phyloP scores from a whole-genome alignment of 2,329 filamentous ascomycete species.

The Fusarium mundagurra region DNA sequence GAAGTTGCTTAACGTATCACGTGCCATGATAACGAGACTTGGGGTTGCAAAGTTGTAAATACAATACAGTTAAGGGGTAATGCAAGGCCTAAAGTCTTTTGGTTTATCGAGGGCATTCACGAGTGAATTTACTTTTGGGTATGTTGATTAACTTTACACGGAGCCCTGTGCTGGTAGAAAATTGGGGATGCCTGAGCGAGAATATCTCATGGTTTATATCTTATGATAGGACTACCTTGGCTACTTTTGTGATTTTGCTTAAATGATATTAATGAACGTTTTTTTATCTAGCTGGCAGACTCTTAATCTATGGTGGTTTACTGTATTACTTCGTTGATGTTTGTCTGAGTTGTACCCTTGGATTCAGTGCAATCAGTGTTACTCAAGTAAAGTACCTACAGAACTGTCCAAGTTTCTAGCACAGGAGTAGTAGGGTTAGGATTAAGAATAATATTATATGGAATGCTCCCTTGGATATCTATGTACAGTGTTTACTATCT shows the following conservation, averaged over 20 bases:
- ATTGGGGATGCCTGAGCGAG: not conserved
- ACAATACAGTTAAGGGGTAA: not conserved
- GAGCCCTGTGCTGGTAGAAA: not conserved
- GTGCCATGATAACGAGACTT: conserved; percentile 3
- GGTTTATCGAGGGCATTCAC: not conserved
- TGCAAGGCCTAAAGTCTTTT: not conserved
- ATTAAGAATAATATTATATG: too few species aligned
- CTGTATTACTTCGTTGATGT: not conserved
- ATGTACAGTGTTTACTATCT: too few species aligned
- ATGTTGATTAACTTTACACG: not conserved
- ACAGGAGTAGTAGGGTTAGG: too few species aligned
- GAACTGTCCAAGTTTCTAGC: not conserved
- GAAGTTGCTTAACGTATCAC: conserved; percentile 22
- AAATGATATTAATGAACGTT: not conserved
- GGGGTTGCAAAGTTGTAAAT: not conserved
- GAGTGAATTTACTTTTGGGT: not conserved
- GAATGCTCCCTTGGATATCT: too few species aligned
- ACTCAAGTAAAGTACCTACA: not conserved
- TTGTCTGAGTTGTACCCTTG: not conserved
- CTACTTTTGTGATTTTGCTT: not conserved
- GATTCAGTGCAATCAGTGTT: not conserved
- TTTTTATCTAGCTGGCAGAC: not conserved
- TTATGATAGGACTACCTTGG: not conserved
- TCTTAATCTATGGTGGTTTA: not conserved
- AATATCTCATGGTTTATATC: not conserved